These are phyloP conservation scores for Beta lomatogona DNA, from an alignment of 179 eudicot genomes.

Conservation along the genomic window DNA sequence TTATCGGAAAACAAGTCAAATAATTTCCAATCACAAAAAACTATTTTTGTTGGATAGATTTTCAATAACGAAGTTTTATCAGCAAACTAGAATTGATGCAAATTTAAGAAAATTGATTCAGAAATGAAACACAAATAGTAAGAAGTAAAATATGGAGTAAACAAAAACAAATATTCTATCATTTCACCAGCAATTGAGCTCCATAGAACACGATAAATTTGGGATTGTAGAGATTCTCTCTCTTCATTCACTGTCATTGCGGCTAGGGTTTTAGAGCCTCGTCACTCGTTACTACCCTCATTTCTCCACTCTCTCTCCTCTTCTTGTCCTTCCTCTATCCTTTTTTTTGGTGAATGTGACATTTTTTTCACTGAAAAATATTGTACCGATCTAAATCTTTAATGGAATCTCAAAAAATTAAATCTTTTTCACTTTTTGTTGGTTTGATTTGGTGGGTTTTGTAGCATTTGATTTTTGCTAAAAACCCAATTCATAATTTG, in stretches of 20 bases:
- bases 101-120: too few species aligned
- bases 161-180: background rate
- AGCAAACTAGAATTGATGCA: too few species aligned
- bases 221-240: conserved; percentile 7
- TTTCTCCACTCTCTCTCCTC: background rate
- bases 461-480: conserved; percentile 5
- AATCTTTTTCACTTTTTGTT: background rate
- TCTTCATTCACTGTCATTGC: conserved; percentile 22
- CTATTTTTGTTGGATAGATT: too few species aligned
- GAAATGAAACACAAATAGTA: too few species aligned
- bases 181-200: background rate
- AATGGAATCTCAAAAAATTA: conserved; percentile 22
- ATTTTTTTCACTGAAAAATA: background rate
- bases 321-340: background rate
- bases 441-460: conserved; percentile 7
- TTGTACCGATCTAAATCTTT: conserved; percentile 30
- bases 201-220: conserved; percentile 14
- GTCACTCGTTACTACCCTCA: background rate
- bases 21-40: too few species aligned
- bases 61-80: too few species aligned
- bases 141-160: too few species aligned
- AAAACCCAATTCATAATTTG: conserved; percentile 4
- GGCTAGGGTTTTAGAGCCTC: conserved; percentile 45
- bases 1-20: too few species aligned
- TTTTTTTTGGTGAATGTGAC: background rate